phyloP scores from a whole-genome alignment of 2,329 filamentous ascomycete genomes.

The Exserohilum rostratum region DNA sequence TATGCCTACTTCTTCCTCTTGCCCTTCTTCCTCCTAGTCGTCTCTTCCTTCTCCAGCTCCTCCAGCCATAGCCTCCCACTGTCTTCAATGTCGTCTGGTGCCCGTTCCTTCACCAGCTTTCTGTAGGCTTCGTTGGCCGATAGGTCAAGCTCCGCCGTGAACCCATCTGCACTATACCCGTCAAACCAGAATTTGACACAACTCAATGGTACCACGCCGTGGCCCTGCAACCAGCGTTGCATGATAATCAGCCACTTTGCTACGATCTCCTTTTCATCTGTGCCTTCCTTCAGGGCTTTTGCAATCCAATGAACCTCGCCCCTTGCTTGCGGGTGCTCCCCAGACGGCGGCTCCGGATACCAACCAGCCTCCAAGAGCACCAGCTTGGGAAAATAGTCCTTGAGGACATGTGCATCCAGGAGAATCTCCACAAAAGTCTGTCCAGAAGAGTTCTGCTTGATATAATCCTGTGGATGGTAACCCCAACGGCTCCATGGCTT shows the following conservation, averaged over 20 bases:
- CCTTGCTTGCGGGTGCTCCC: not conserved
- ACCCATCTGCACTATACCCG: not conserved
- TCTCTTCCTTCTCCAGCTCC: slow-evolving; percentile 16
- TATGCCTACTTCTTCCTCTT: not conserved
- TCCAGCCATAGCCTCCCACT: slow-evolving; percentile 15
- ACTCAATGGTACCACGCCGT: slow-evolving; percentile 10
- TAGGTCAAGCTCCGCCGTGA: not conserved
- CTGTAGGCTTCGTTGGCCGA: slow-evolving; percentile 6
- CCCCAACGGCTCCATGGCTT: not conserved
- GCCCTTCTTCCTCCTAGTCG: slow-evolving; percentile 14
- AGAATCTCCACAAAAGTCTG: slow-evolving; percentile 14
- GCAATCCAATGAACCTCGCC: not conserved
- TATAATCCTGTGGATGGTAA: not conserved
- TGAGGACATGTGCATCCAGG: slow-evolving; percentile 15
- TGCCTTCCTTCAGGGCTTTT: not conserved
- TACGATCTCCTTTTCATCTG: not conserved
- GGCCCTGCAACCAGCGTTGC: slow-evolving; percentile 5
- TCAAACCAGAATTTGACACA: slow-evolving; percentile 9
- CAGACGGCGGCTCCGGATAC: not conserved
- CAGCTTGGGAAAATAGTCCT: slow-evolving; percentile 21
- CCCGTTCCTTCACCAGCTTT: slow-evolving; percentile 4
- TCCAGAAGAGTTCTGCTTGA: slow-evolving; percentile 1
- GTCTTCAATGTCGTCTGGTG: slow-evolving; percentile 6
- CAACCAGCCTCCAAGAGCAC: slow-evolving; percentile 13
- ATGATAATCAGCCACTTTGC: slow-evolving; percentile 17